These are phyloP conservation scores for Usnea hakonensis DNA, from an alignment of 495 filamentous ascomycete species.

Conservation along the genomic window DNA sequence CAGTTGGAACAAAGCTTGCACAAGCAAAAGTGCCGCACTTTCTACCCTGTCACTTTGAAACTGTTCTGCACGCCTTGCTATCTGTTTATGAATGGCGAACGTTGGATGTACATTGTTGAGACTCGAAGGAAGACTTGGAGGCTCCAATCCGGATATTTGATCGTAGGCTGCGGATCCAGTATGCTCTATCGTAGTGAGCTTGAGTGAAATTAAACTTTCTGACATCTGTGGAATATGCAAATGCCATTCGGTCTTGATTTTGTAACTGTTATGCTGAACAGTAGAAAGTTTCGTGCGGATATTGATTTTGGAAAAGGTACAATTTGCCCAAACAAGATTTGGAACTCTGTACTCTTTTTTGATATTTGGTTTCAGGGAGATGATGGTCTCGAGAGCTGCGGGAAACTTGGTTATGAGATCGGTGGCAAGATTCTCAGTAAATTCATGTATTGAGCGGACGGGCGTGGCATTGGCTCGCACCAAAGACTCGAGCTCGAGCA, in stretches of 20 bases:
- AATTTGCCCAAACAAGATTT: neutral
- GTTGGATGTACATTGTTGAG: slow-evolving; percentile 2
- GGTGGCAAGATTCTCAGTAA: neutral
- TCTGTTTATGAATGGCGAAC: slow-evolving; percentile 4
- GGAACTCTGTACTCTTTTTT: neutral
- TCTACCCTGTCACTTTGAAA: neutral
- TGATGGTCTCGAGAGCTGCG: neutral
- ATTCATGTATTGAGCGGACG: neutral
- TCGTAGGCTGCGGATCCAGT: neutral
- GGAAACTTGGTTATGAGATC: neutral
- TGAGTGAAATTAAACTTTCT: neutral
- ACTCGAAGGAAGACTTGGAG: neutral
- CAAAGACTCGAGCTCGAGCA: neutral
- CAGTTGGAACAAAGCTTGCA: neutral
- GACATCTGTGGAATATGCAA: neutral
- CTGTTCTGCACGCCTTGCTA: neutral
- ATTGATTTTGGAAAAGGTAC: neutral
- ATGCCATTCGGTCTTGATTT: neutral
- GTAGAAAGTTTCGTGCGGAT: neutral
- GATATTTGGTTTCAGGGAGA: neutral
- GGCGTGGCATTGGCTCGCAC: neutral
- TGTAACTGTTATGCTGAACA: neutral
- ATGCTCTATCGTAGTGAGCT: neutral
- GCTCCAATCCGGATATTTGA: neutral
- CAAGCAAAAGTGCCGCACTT: neutral